A percentile compares a stretch with the other conserved stretches of the same genome.
These are phyloP conservation scores for Lepidium aucheri DNA, from an alignment of 345 rosid species.

Conservation along the genomic window DNA sequence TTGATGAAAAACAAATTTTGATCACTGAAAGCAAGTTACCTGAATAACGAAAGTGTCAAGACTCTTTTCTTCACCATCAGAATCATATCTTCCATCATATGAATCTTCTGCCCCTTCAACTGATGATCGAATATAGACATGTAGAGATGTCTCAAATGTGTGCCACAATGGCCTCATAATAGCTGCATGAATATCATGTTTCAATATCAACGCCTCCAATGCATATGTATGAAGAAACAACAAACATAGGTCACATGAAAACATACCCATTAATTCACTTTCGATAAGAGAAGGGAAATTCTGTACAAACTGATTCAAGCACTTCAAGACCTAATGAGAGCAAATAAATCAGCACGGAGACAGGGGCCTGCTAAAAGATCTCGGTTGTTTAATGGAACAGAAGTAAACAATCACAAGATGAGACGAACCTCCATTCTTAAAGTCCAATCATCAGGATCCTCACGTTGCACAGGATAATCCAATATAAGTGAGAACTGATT, in stretches of 20 bases:
- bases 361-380: background rate
- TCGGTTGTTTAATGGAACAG: background rate
- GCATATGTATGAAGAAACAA: background rate
- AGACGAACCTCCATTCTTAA: constrained; percentile 79
- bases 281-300: constrained; percentile 66
- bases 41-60: constrained; percentile 87
- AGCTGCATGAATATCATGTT: constrained; percentile 40
- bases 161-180: constrained; percentile 80
- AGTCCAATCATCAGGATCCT: constrained; percentile 96
- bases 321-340: constrained; percentile 63
- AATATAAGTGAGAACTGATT: constrained; percentile 57
- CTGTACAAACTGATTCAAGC: constrained; percentile 86
- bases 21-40: constrained; percentile 34
- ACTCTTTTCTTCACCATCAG: constrained; percentile 90
- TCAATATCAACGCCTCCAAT: constrained; percentile 5
- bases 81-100: constrained; percentile 78
- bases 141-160: constrained; percentile 73
- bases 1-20: background rate
- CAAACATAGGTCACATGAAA: background rate
- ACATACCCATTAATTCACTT: constrained; percentile 64
- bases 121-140: constrained; percentile 65
- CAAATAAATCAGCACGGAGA: background rate
- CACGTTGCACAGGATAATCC: constrained; percentile 61
- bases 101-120: constrained; percentile 68
- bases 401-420: background rate